These are phyloP conservation scores for Nakazawaea ernobii DNA, from an alignment of 805 yeast species.

Conservation along the genomic window DNA sequence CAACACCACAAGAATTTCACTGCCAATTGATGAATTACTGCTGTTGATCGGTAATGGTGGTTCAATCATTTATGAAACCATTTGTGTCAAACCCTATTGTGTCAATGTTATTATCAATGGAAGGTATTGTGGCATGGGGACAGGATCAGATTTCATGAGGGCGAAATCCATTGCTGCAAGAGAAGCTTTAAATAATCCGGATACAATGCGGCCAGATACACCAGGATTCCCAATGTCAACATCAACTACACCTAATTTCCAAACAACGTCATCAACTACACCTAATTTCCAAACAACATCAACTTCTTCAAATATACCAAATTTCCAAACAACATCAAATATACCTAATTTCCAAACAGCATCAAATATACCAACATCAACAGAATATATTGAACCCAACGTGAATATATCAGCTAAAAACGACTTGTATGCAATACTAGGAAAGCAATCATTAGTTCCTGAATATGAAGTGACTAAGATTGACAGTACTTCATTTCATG, in stretches of 20 bases:
- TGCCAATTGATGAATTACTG: not conserved
- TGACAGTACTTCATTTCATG: not conserved
- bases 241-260: too few species aligned
- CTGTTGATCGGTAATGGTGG: not conserved
- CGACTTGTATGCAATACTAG: conserved; percentile 22
- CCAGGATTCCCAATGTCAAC: too few species aligned
- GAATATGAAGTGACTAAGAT: conserved; percentile 16
- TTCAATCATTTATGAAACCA: not conserved
- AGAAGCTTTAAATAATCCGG: not conserved
- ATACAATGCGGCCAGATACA: too few species aligned
- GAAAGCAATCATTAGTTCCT: conserved; percentile 20
- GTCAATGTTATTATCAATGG: not conserved
- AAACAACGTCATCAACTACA: too few species aligned
- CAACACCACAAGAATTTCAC: too few species aligned
- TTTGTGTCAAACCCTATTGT: not conserved
- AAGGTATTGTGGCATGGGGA: not conserved
- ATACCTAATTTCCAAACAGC: not conserved
- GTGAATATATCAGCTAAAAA: conserved; percentile 17
- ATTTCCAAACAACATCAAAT: not conserved
- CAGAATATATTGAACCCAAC: too few species aligned
- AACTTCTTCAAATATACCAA: not conserved
- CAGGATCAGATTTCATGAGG: not conserved
- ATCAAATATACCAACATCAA: not conserved
- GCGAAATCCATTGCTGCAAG: not conserved
- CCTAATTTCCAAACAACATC: not conserved